Evolutionary conservation across 805 yeast genomes (phyloP), one percentile per base, ranked within the genome.

Genomic region (Cyberlindnera xylosilytica): DNA sequence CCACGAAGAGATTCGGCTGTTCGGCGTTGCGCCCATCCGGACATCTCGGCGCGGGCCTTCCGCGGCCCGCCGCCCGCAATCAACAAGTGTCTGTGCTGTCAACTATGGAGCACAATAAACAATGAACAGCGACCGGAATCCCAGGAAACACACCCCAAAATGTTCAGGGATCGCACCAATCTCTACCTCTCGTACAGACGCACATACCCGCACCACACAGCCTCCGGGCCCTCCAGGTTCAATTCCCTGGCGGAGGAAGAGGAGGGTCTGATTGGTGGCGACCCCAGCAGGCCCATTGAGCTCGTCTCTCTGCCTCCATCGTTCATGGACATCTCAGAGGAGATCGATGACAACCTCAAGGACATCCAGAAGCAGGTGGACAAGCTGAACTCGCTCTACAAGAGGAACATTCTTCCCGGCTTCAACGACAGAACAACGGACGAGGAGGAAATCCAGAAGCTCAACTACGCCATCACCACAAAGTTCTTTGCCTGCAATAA

Each of bases 91-190:
- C n/a, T n/a, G n/a, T n/a, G n/a, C n/a, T n/a, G n/a, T n/a, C n/a
- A n/a, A n/a, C n/a, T n/a, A n/a, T n/a, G n/a, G n/a, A n/a, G n/a
- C n/a, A n/a, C n/a, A n/a, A n/a, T n/a, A n/a, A n/a, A n/a, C n/a
- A n/a, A n/a, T n/a, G n/a, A n/a, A n/a, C n/a, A n/a, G n/a, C n/a
- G n/a, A n/a, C n/a, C n/a, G n/a, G n/a, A n/a, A n/a, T n/a, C n/a
- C n/a, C n/a, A n/a, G n/a, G n/a, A n/a, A n/a, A n/a, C n/a, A n/a
- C n/a, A n/a, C n/a, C n/a, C n/a, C n/a, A n/a, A 22, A 10, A 88
- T 91, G 97, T 87, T 85, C 58, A 74, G 98, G 61, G 98, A 93
- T 65, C 73, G 97, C 61, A 93, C 99, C n/a, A 91, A 90, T 58
- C 73, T 91, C 50, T 91, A 74, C 63, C 69, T 89, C 18, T 88